Conservation (phyloP, 257 asterid genomes). For the Cinchona pubescens region DNA sequence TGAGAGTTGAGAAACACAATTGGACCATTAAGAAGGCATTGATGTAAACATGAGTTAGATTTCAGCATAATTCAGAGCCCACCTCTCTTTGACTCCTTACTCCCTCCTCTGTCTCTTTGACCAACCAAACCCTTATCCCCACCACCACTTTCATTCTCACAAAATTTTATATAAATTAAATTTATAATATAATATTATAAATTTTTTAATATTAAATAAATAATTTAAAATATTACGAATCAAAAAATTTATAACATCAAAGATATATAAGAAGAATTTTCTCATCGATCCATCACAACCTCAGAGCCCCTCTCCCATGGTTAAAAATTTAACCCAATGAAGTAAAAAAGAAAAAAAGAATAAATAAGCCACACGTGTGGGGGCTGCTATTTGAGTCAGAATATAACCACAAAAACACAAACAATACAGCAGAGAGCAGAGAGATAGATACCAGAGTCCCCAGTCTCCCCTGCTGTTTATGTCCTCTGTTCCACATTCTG, state of each 20-base stretch:
- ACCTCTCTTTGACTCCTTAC: too few species aligned
- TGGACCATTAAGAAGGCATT: slow-evolving; percentile 19
- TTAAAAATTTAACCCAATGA: slow-evolving; percentile 2
- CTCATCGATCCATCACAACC: too few species aligned
- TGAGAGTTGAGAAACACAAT: slow-evolving; percentile 7
- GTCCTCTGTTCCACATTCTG: slow-evolving; percentile 59
- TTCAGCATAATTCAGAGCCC: slow-evolving; percentile 27
- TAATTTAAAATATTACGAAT: too few species aligned
- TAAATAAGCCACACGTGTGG: slow-evolving; percentile 41
- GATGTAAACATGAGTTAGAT: slow-evolving; percentile 36
- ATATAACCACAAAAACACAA: slow-evolving; percentile 20
- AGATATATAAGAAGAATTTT: too few species aligned
- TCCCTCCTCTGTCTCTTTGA: slow-evolving; percentile 36
- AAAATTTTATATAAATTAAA: too few species aligned
- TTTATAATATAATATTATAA: too few species aligned
- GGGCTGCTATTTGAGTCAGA: slow-evolving; percentile 29
- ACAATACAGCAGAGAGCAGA: slow-evolving; percentile 5
- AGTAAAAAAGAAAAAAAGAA: not conserved
- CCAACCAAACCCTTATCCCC: slow-evolving; percentile 25
- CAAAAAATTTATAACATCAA: too few species aligned
- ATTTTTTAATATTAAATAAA: too few species aligned
- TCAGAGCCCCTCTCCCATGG: not conserved
- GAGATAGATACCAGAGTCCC: too few species aligned
- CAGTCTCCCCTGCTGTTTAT: slow-evolving; percentile 9
- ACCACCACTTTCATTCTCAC: not conserved